Percentiles rank a stretch among this genome's conserved stretches.
Evolutionary conservation across 768 basidiomycete genomes (phyloP).

Genomic region (Cantharellus anzutake): DNA sequence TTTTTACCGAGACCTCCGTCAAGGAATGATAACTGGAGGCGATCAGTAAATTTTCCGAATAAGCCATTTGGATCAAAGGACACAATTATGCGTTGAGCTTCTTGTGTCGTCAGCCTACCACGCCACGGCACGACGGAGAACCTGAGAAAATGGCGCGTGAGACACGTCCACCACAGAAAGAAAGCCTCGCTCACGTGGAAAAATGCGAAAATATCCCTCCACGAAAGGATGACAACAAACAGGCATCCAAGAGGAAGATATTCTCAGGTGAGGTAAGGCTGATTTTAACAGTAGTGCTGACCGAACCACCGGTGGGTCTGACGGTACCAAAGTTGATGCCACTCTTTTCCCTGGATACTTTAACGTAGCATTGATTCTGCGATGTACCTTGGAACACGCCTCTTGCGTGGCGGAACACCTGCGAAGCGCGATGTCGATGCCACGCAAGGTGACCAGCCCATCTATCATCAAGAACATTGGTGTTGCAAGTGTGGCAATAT

Average conservation of each 20-base stretch:
- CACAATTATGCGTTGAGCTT: constrained; percentile 22
- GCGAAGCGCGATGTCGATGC: neutral
- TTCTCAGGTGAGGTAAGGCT: neutral
- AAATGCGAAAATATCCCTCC: neutral
- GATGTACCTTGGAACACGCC: neutral
- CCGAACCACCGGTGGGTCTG: neutral
- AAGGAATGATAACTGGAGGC: constrained; percentile 6
- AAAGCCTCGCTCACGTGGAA: neutral
- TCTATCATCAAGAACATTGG: neutral
- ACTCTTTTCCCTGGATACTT: neutral
- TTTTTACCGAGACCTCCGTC: neutral
- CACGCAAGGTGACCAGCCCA: neutral
- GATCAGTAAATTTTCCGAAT: constrained; percentile 6
- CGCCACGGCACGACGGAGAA: neutral
- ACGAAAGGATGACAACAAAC: neutral
- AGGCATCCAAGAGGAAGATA: neutral
- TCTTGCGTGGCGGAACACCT: neutral
- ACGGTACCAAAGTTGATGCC: neutral
- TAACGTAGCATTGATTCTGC: neutral
- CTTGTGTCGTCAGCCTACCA: neutral
- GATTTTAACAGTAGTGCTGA: neutral
- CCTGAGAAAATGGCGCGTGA: neutral
- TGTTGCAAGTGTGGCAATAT: neutral
- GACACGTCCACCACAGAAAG: too few relatives aligned
- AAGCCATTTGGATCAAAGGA: constrained; percentile 17